These are phyloP conservation scores for Artemisia annua DNA, from an alignment of 129 eudicot genomes.

Conservation along the genomic window DNA sequence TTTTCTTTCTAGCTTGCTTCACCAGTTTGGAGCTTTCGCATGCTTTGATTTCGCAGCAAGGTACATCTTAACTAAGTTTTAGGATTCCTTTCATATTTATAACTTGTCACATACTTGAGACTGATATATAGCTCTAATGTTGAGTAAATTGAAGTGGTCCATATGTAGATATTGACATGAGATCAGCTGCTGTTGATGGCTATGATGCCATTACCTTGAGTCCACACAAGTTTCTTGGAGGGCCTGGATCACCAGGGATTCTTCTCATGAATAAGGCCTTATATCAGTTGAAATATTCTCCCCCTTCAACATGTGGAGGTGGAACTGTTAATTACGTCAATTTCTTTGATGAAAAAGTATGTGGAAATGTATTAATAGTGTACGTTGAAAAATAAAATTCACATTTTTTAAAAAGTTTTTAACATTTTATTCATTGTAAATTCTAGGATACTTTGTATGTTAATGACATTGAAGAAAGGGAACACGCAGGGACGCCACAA, in stretches of 20 bases:
- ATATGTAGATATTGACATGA: conserved; percentile 73
- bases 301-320: conserved; percentile 93
- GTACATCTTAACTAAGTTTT: conserved; percentile 20
- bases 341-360: conserved; percentile 51
- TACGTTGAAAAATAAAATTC: not conserved
- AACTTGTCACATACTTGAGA: not conserved
- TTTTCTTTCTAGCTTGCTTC: conserved; percentile 55
- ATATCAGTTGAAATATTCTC: conserved; percentile 50
- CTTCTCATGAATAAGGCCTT: conserved; percentile 66
- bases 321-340: conserved; percentile 81
- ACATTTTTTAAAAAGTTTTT: not conserved
- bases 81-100: not conserved
- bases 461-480: conserved; percentile 63
- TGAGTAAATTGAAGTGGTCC: conserved; percentile 54
- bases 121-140: conserved; percentile 5
- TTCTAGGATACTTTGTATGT: conserved; percentile 62
- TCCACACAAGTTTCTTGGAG: conserved; percentile 90
- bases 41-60: conserved; percentile 91
- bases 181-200: conserved; percentile 70
- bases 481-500: conserved; percentile 79
- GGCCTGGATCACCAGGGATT: conserved; percentile 90
- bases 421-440: not conserved
- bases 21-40: conserved; percentile 65
- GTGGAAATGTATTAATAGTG: not conserved
- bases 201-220: conserved; percentile 80